Percentiles rank a stretch among this genome's conserved stretches.
Evolutionary conservation across 345 rosid genomes (phyloP).

Genomic region (Eucalyptus marginata): DNA sequence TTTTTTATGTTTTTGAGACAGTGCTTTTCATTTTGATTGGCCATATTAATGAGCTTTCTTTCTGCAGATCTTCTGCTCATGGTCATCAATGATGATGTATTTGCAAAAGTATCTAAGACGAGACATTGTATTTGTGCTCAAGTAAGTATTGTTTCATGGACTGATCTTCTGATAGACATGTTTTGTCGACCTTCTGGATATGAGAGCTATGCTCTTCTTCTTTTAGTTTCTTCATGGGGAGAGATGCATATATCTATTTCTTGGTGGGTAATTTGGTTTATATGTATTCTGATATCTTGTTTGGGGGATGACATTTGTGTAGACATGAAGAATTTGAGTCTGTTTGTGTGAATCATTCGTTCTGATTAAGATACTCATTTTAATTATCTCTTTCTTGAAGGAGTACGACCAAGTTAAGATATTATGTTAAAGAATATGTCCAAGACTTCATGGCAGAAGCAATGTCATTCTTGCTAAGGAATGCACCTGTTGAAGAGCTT

Average conservation of each 20-base stretch:
- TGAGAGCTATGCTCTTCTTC: neutral
- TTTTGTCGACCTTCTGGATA: neutral
- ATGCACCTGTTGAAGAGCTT: constrained; percentile 42
- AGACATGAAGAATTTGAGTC: neutral
- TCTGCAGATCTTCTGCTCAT: constrained; percentile 64
- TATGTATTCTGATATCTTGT: neutral
- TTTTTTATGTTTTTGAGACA: neutral
- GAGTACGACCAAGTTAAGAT: constrained; percentile 55
- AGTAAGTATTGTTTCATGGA: constrained; percentile 24
- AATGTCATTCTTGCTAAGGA: constrained; percentile 81
- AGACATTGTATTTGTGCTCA: constrained; percentile 41
- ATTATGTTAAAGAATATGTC: constrained; percentile 52
- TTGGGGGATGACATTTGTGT: neutral
- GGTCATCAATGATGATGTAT: constrained; percentile 57
- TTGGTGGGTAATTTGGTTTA: neutral
- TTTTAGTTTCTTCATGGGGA: neutral
- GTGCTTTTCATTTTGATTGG: neutral
- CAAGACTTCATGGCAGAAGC: constrained; percentile 69
- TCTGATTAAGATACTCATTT: neutral
- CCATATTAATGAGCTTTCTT: neutral
- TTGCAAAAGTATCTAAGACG: constrained; percentile 55
- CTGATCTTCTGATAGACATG: neutral
- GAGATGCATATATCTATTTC: neutral
- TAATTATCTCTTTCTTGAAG: constrained; percentile 18
- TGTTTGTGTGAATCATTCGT: neutral